phyloP scores from a whole-genome alignment of 495 filamentous ascomycete species.

The Neurospora sp. region DNA sequence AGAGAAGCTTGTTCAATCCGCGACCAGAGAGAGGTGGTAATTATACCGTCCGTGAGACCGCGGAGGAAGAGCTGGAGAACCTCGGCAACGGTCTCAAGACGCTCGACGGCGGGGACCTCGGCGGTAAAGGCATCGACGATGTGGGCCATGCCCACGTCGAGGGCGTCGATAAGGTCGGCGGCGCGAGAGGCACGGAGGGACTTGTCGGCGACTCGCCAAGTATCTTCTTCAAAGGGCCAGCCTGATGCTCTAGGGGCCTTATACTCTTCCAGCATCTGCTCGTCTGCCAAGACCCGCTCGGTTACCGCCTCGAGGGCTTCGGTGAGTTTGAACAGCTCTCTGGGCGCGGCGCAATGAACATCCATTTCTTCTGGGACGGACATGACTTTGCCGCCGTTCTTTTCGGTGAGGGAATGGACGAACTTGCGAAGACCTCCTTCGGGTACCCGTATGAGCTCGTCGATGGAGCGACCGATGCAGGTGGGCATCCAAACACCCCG shows the following conservation, averaged over 20 bases:
- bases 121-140: constrained; percentile 48
- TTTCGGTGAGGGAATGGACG: constrained; percentile 14
- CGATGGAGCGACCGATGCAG: constrained; percentile 71
- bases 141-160: constrained; percentile 51
- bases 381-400: constrained; percentile 11
- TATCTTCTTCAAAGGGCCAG: constrained; percentile 64
- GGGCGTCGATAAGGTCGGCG: constrained; percentile 47
- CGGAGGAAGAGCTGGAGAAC: constrained; percentile 60
- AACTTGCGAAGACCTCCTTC: constrained; percentile 57
- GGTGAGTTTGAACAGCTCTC: constrained; percentile 80
- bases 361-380: constrained; percentile 35
- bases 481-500: constrained; percentile 69
- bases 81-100: constrained; percentile 59
- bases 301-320: constrained; percentile 67
- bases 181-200: constrained; percentile 17
- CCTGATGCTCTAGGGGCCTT: constrained; percentile 42
- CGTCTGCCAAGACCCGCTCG: constrained; percentile 69
- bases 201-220: constrained; percentile 23
- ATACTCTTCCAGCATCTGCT: constrained; percentile 66
- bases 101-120: constrained; percentile 49
- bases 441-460: constrained; percentile 74
- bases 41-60: constrained; percentile 64
- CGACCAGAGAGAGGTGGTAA: constrained; percentile 58
- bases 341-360: constrained; percentile 46
- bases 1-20: constrained; percentile 53